phyloP scores from a whole-genome alignment of 495 filamentous ascomycete genomes.

The Talaromyces liani region DNA sequence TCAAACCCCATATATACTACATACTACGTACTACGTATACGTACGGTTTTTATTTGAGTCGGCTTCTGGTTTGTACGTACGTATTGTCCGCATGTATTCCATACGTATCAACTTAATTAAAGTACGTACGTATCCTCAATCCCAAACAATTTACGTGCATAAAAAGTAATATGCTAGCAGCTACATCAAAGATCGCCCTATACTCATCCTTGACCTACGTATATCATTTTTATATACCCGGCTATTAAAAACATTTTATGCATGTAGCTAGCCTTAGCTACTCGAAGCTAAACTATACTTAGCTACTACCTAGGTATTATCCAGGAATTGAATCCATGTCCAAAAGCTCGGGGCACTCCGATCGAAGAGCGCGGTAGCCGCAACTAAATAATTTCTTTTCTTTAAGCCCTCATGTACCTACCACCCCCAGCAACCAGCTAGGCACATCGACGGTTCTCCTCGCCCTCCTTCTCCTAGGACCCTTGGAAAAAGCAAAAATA shows the following conservation, averaged over 20 bases:
- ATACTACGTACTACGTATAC: no score
- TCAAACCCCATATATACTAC: not conserved
- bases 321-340: not conserved
- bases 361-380: slow-evolving; percentile 5
- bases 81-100: no score
- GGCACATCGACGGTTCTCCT: not conserved
- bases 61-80: not conserved
- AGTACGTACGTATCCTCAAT: no score
- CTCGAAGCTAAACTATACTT: not conserved
- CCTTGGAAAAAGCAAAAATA: not conserved
- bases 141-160: not conserved
- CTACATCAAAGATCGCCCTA: not conserved
- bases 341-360: not conserved
- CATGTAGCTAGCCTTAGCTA: slow-evolving; percentile 1
- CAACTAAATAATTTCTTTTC: slow-evolving; percentile 2
- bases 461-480: not conserved
- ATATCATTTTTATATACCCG: not conserved
- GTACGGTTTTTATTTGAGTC: not conserved
- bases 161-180: not conserved
- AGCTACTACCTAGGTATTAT: not conserved
- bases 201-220: not conserved
- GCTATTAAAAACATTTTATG: not conserved
- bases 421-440: not conserved
- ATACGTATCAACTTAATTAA: no score
- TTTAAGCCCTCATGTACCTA: not conserved